phyloP scores from a whole-genome alignment of 1,284 basidiomycete genomes.

The Naganishia sp. region DNA sequence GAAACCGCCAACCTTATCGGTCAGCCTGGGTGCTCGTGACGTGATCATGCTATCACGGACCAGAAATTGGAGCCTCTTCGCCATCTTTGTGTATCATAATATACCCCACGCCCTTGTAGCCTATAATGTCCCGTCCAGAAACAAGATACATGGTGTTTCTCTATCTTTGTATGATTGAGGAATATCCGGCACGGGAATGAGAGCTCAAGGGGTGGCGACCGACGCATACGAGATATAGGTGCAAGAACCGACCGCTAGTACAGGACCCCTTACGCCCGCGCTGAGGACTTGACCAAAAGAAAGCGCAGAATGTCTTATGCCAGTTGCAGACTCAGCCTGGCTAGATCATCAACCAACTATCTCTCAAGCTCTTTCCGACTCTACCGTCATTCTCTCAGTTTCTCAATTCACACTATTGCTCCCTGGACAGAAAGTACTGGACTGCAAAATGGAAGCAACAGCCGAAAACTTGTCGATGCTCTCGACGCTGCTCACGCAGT shows the following conservation, averaged over 20 bases:
- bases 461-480: slow-evolving; percentile 47
- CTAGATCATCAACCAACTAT: slow-evolving; percentile 19
- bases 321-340: not conserved
- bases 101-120: slow-evolving; percentile 14
- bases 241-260: no score
- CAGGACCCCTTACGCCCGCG: no score
- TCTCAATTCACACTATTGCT: not conserved
- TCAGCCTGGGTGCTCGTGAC: slow-evolving; percentile 27
- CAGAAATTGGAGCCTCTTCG: not conserved
- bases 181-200: not conserved
- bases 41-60: not conserved
- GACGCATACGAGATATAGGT: slow-evolving; percentile 1
- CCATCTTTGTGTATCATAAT: not conserved
- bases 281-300: not conserved
- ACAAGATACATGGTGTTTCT: slow-evolving; percentile 19
- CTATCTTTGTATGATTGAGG: not conserved
- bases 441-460: slow-evolving; percentile 44
- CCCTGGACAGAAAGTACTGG: not conserved
- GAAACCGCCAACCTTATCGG: slow-evolving; percentile 47
- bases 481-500: slow-evolving; percentile 47
- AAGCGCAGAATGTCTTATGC: slow-evolving; percentile 26
- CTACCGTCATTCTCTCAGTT: no score
- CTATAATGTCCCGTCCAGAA: not conserved
- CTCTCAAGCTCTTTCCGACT: not conserved
- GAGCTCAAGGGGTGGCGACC: not conserved